Evolutionary conservation across 495 filamentous ascomycete genomes (phyloP).

Genomic region (Parachaetomium inaequale): DNA sequence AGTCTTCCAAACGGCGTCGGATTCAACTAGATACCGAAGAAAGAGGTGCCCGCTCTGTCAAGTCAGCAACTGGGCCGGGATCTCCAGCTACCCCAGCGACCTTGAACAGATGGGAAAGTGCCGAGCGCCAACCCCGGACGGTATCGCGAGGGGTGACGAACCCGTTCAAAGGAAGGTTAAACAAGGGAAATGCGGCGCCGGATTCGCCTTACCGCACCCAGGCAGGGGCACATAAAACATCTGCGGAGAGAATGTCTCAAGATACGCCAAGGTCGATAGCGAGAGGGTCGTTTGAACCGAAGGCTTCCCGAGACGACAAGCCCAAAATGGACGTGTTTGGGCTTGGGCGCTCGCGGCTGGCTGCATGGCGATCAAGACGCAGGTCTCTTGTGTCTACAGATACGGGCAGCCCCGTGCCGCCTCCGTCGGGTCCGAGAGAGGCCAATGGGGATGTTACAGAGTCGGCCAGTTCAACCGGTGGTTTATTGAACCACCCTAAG

Average conservation of each 20-base stretch:
- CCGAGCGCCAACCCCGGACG: not conserved
- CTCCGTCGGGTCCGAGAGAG: not conserved
- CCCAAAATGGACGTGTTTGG: constrained; percentile 11
- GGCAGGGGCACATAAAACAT: not conserved
- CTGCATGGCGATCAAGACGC: constrained; percentile 20
- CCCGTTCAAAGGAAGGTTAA: not conserved
- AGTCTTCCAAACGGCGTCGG: not conserved
- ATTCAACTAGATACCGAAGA: not conserved
- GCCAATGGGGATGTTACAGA: not conserved
- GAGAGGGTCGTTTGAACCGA: not conserved
- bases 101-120: not conserved
- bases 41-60: not conserved
- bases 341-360: constrained; percentile 15
- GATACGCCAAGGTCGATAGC: not conserved
- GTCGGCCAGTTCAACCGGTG: not conserved
- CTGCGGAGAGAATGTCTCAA: not conserved
- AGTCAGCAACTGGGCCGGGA: not conserved
- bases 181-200: not conserved
- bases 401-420: not conserved
- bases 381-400: constrained; percentile 6
- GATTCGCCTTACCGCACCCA: not conserved
- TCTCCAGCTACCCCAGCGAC: constrained; percentile 2
- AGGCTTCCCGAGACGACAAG: constrained; percentile 8
- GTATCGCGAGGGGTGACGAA: not conserved
- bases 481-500: not conserved